These are phyloP conservation scores for Colletotrichum camelliae DNA, from an alignment of 2,329 filamentous ascomycete species.

Conservation along the genomic window DNA sequence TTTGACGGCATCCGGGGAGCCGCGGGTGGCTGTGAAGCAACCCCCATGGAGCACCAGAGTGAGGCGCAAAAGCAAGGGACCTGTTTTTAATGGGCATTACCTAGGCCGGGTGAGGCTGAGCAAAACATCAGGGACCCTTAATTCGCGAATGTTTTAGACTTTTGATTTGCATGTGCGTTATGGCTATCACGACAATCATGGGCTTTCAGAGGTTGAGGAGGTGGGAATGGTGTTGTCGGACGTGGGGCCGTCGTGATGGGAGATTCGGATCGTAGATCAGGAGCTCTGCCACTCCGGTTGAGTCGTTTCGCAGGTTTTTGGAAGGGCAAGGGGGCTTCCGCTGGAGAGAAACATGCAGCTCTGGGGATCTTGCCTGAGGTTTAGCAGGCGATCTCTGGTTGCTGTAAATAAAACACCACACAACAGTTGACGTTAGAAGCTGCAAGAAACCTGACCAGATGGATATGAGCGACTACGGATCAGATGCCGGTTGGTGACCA, in stretches of 20 bases:
- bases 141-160: not conserved
- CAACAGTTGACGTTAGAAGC: not conserved
- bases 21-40: not conserved
- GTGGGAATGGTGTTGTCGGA: not conserved
- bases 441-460: not conserved
- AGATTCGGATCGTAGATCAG: not conserved
- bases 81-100: not conserved
- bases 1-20: not conserved
- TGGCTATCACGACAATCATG: not conserved
- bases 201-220: not conserved
- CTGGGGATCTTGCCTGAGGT: not conserved
- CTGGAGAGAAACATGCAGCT: not conserved
- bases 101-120: not conserved
- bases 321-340: not conserved
- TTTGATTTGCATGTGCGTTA: not conserved
- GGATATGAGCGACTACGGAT: not conserved
- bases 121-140: not conserved
- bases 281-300: not conserved
- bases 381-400: not conserved
- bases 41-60: not conserved
- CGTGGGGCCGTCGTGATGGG: not conserved
- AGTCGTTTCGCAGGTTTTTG: not conserved
- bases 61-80: not conserved
- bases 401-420: not conserved
- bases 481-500: not conserved